Evolutionary conservation across 805 yeast genomes (phyloP).

Genomic region (Blastobotrys mokoenaii): DNA sequence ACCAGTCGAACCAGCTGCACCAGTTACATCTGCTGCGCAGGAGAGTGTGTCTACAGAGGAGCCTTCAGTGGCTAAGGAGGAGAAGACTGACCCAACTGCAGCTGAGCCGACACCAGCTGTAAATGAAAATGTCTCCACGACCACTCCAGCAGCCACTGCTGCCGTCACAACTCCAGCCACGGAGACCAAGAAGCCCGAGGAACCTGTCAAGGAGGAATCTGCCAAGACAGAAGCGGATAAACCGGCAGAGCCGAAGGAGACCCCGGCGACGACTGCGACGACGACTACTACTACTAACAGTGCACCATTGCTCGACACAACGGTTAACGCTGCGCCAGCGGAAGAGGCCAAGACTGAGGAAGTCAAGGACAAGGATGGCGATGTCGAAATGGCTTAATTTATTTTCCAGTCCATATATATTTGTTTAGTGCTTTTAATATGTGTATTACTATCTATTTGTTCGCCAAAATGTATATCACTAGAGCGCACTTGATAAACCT

Average conservation of each 20-base stretch:
- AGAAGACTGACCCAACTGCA: slow-evolving; percentile 3
- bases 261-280: background rate
- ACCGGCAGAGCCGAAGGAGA: background rate
- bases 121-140: background rate
- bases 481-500: no score
- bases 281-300: background rate
- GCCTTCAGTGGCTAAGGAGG: slow-evolving; percentile 10
- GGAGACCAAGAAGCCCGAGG: background rate
- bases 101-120: background rate
- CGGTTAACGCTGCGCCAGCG: background rate
- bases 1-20: background rate
- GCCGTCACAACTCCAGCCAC: background rate
- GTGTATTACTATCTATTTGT: no score
- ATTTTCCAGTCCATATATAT: background rate
- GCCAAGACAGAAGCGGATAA: slow-evolving; percentile 11
- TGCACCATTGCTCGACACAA: no score
- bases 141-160: slow-evolving; percentile 1
- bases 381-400: slow-evolving; percentile 22
- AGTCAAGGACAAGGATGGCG: slow-evolving; percentile 26
- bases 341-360: slow-evolving; percentile 2
- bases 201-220: slow-evolving; percentile 11
- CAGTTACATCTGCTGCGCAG: background rate
- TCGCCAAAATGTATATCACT: no score
- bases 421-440: background rate
- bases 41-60: slow-evolving; percentile 2